Base-by-base conservation (phyloP, 148 eudicot species). In the Hydrangea macrophylla region DNA sequence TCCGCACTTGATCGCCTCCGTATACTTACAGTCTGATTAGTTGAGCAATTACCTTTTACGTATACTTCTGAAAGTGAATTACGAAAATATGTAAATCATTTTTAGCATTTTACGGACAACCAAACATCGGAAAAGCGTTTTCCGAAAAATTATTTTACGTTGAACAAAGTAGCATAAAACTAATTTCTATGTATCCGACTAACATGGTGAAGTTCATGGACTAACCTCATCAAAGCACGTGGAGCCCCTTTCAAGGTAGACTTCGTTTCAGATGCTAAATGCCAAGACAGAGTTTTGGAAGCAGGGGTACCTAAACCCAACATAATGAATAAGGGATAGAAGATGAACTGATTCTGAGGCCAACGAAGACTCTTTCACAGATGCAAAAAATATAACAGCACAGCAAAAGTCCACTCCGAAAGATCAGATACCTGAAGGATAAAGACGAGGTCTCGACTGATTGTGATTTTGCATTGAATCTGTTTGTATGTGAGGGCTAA, bases 251-350 rank as follows among this genome's bases (percentile, higher is more conserved):
- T 86, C 67, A 84, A 27, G 23, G 96, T 78, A 48, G 93, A 72
- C 76, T 84, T 85, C 26, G 87, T 81, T 59, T 82, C 99, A 42
- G 97, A 86, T 62, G 88, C 96, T 40, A 94, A 71, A 85, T 91
- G 99, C 99, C 99, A 94, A 37, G 93, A 91, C 40, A 90, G 90
- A 60, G 91, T 91, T 63, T 83, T 85, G 70, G 98, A 77, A 64
- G 87, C 82, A 32, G 86, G 88, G 56, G 84, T 82, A 72, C 81
- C 97, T 90, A 77, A 45, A 83, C 31, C 26, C 11, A 53, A 20
- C 3, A 27, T 24, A 61, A 45, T 7, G 32, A 50, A 18, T 26
- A 71, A 70, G 32, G 17, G 12, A 59, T 32, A 67, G 30, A 10
- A 65, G 11, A 58, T 8, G 33, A 23, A 61, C 48, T 2, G 37